Evolutionary conservation across 1,284 basidiomycete genomes (phyloP).

Genomic region (Sphagnurus paluster): DNA sequence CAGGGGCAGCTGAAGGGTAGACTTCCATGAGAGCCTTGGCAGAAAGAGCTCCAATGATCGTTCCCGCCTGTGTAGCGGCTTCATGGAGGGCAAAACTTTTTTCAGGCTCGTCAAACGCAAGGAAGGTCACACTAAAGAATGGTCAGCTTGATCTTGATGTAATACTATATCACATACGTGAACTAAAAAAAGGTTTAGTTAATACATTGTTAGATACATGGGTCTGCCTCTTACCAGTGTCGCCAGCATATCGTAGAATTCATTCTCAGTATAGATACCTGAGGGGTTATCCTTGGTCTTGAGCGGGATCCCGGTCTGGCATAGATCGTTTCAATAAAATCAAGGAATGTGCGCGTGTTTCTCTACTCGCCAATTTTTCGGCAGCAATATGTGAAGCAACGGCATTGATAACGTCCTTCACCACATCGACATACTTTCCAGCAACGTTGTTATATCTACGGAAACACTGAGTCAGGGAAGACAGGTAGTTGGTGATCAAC

Average conservation of each 20-base stretch:
- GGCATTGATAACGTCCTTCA: conserved; percentile 60
- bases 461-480: neutral
- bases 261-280: conserved; percentile 54
- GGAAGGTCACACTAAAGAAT: conserved; percentile 32
- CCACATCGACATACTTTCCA: conserved; percentile 55
- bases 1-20: conserved; percentile 29
- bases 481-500: conserved; percentile 1
- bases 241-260: conserved; percentile 52
- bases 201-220: neutral
- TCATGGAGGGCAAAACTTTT: conserved; percentile 31
- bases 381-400: conserved; percentile 53
- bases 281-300: conserved; percentile 54
- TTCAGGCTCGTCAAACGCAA: conserved; percentile 35
- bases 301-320: conserved; percentile 54
- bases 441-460: conserved; percentile 32
- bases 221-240: conserved; percentile 37
- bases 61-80: conserved; percentile 30
- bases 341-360: neutral
- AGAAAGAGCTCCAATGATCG: conserved; percentile 33
- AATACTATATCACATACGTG: conserved; percentile 16
- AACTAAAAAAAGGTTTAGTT: conserved; percentile 18
- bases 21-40: conserved; percentile 34
- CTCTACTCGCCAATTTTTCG: conserved; percentile 48
- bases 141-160: neutral
- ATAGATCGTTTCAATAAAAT: neutral